Percentiles rank a stretch among this genome's conserved stretches.
Evolutionary conservation across 495 filamentous ascomycete genomes (phyloP).

Genomic region (Talaromyces adpressus): DNA sequence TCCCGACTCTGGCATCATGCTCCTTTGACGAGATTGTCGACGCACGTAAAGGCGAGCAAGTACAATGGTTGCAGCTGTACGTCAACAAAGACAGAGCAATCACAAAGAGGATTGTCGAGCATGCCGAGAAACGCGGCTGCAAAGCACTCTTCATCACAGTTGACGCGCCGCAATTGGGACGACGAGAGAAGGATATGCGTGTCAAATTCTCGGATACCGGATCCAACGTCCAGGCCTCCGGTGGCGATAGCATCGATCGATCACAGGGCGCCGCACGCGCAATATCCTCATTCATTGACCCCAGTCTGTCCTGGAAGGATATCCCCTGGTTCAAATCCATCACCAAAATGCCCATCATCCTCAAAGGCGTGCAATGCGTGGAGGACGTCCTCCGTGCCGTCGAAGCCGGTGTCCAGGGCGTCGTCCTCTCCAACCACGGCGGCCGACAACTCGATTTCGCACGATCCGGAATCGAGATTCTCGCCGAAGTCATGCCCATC

Average conservation of each 20-base stretch:
- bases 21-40: constrained; percentile 96
- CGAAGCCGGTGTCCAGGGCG: constrained; percentile 78
- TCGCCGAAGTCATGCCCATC: constrained; percentile 94
- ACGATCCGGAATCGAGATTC: constrained; percentile 82
- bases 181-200: constrained; percentile 93
- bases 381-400: constrained; percentile 88
- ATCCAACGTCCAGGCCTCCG: constrained; percentile 66
- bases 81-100: constrained; percentile 95
- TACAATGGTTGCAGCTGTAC: constrained; percentile 97
- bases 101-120: constrained; percentile 81
- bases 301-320: constrained; percentile 81
- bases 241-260: constrained; percentile 63
- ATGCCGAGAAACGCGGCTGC: constrained; percentile 88
- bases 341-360: constrained; percentile 92
- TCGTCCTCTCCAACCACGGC: constrained; percentile 95
- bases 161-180: constrained; percentile 90
- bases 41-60: constrained; percentile 69
- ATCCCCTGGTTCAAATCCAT: constrained; percentile 90
- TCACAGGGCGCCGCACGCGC: constrained; percentile 86
- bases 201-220: constrained; percentile 84
- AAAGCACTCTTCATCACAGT: constrained; percentile 98
- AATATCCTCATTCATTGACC: constrained; percentile 96
- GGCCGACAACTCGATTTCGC: constrained; percentile 95
- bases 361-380: constrained; percentile 94
- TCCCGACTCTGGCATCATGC: constrained; percentile 95